Evolutionary conservation across 345 rosid species (phyloP).

Genomic region (Crucihimalaya himalaica): DNA sequence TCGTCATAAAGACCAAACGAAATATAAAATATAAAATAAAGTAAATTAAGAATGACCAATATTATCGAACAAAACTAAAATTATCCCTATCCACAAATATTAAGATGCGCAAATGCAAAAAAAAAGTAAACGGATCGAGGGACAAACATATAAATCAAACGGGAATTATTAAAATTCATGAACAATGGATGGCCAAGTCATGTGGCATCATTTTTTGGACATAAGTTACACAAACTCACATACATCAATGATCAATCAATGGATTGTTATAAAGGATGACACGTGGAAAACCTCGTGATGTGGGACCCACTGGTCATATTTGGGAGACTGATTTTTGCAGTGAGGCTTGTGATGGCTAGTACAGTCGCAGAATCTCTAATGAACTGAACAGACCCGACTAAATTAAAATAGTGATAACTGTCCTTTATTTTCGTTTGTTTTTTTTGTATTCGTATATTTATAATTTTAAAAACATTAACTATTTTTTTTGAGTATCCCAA

Average conservation of each 20-base stretch:
- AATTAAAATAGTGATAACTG: neutral
- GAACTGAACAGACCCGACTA: conserved; percentile 9
- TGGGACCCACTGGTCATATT: conserved; percentile 40
- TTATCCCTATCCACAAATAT: neutral
- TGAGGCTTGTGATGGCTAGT: conserved; percentile 40
- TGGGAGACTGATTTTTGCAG: neutral
- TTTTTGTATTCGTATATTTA: too few species aligned
- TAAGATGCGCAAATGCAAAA: neutral
- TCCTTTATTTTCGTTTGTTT: neutral
- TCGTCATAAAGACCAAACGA: too few species aligned
- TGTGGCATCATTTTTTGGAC: conserved; percentile 32
- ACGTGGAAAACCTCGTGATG: conserved; percentile 52
- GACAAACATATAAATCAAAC: neutral
- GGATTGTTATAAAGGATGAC: too few species aligned
- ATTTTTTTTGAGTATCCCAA: too few species aligned
- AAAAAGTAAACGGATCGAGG: conserved; percentile 1
- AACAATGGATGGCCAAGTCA: neutral
- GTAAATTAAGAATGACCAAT: neutral
- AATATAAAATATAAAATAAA: neutral
- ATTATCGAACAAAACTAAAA: neutral
- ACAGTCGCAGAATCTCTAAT: conserved; percentile 17
- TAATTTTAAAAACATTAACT: too few species aligned
- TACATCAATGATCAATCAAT: neutral
- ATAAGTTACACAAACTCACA: neutral
- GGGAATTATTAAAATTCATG: neutral